Base-by-base conservation (phyloP, 2,329 filamentous ascomycete genomes). In the Venturia effusa region DNA sequence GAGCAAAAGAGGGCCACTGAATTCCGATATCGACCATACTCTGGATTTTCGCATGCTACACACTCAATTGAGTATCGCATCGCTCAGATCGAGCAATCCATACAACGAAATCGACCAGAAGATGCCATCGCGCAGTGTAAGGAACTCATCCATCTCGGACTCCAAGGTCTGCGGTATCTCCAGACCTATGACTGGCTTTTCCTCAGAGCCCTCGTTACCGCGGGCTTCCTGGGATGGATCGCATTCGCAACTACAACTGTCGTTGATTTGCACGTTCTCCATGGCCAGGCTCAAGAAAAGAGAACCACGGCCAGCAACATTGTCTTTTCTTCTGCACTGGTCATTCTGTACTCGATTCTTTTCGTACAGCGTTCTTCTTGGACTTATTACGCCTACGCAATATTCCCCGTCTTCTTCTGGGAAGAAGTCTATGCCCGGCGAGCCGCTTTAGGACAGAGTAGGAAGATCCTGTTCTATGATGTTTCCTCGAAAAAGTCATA, bases 161-260 rank as follows among this genome's bases (percentile, higher is more conserved):
- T 99, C 0, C 84, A 91, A 66, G 94, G 94, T 8, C 79, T 99
- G 66, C 85, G 94, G 61, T 99, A 99, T 73, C 82, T 99, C 32
- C 94, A 99, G 75, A 99, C 92, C 0, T 99, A 99, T 71, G 94
- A 99, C 77, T 99, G 94, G 94, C 81, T 99, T 2, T 99, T 99
- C 76, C 78, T 99, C 41, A 84, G 94, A 66, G 88, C 90, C 1
- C 81, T 99, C 61, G 88, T 99, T 66, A 97, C 94, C 1, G 73
- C 89, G 15, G 94, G 94, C 22, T 99, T 97, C 71, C 78, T 97
- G 8, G 94, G 94, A 24, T 99, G 93, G 93, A 95, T 97, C 71
- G 88, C 89, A 0, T 99, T 92, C 74, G 91, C 92, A 1, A 79
- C 96, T 61, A 94, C 91, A 0, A 95, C 88, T 0, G 92, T 97